These are phyloP conservation scores for Thielaviopsis cerberus DNA, from an alignment of 2,329 filamentous ascomycete species.

Conservation along the genomic window DNA sequence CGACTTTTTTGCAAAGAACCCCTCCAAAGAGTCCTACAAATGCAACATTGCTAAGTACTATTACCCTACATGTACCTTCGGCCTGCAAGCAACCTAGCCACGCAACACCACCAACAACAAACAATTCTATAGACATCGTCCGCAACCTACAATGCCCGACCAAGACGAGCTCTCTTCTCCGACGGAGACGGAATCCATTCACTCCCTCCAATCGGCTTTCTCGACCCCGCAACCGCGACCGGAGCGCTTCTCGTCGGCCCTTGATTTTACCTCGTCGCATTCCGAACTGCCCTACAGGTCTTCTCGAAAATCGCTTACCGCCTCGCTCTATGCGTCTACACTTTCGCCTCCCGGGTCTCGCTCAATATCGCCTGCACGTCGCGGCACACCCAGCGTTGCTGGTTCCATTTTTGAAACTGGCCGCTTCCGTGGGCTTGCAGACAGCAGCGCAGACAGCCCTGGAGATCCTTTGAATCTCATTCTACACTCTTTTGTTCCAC, in stretches of 20 bases:
- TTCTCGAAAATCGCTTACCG: slow-evolving; percentile 34
- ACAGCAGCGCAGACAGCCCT: slow-evolving; percentile 26
- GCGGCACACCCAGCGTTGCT: slow-evolving; percentile 34
- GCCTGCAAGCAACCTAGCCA: background rate
- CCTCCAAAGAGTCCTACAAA: background rate
- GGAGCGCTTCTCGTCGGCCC: slow-evolving; percentile 9
- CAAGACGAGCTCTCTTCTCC: slow-evolving; percentile 43
- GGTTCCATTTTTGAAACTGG: slow-evolving; percentile 38
- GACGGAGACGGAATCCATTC: slow-evolving; percentile 39
- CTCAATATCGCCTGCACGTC: slow-evolving; percentile 46
- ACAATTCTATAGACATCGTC: background rate
- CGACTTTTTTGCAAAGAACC: background rate
- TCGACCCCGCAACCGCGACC: slow-evolving; percentile 35
- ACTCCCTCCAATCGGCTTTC: slow-evolving; percentile 48
- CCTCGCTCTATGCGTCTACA: slow-evolving; percentile 45
- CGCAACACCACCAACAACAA: background rate
- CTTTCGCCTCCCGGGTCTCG: slow-evolving; percentile 50
- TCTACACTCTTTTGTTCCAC: slow-evolving; percentile 70
- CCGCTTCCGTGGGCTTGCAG: slow-evolving; percentile 26
- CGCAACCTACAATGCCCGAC: slow-evolving; percentile 40
- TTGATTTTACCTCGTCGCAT: slow-evolving; percentile 6
- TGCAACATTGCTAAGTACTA: background rate
- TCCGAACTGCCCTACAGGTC: slow-evolving; percentile 7
- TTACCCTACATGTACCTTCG: background rate
- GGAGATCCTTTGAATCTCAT: slow-evolving; percentile 47